Percentiles rank a stretch among this genome's conserved stretches.
phyloP scores from a whole-genome alignment of 768 basidiomycete species.

The Tricholoma bakamatsutake region DNA sequence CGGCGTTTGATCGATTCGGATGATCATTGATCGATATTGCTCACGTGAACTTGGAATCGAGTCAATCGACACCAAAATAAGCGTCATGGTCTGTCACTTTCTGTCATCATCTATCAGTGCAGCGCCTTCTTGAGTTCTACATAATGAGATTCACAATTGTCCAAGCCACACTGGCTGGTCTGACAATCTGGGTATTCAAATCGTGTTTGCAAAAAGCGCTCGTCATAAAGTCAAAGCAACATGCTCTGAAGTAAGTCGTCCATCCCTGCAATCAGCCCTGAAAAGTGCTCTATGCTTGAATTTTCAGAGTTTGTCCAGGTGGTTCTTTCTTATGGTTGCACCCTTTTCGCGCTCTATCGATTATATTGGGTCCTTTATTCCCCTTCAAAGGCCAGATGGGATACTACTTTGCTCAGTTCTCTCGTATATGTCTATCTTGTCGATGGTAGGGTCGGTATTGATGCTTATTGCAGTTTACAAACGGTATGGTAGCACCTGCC shows the following conservation, averaged over 20 bases:
- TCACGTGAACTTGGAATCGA: too few relatives aligned
- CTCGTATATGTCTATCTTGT: slow-evolving; percentile 20
- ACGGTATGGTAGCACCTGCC: slow-evolving; percentile 32
- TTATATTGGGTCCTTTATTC: slow-evolving; percentile 24
- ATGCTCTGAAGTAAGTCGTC: neutral
- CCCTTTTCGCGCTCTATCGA: slow-evolving; percentile 23
- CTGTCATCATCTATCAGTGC: too few relatives aligned
- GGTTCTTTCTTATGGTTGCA: slow-evolving; percentile 18
- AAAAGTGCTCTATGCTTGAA: neutral
- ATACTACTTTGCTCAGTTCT: slow-evolving; percentile 28
- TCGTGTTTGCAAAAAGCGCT: neutral
- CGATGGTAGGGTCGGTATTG: neutral
- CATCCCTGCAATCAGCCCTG: too few relatives aligned
- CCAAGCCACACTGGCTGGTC: neutral
- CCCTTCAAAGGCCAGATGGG: slow-evolving; percentile 30
- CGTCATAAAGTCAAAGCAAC: neutral
- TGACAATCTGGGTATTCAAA: neutral
- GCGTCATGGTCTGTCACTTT: too few relatives aligned
- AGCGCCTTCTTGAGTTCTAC: neutral
- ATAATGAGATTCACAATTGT: neutral
- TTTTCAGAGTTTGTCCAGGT: slow-evolving; percentile 14
- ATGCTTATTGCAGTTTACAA: slow-evolving; percentile 25
- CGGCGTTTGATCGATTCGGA: too few relatives aligned
- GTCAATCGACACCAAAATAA: too few relatives aligned
- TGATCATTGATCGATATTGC: too few relatives aligned